Evolutionary conservation across 202 grass and related monocot genomes (phyloP), one percentile per base, ranked within the genome.

Genomic region (Cymbopogon flexuosus): DNA sequence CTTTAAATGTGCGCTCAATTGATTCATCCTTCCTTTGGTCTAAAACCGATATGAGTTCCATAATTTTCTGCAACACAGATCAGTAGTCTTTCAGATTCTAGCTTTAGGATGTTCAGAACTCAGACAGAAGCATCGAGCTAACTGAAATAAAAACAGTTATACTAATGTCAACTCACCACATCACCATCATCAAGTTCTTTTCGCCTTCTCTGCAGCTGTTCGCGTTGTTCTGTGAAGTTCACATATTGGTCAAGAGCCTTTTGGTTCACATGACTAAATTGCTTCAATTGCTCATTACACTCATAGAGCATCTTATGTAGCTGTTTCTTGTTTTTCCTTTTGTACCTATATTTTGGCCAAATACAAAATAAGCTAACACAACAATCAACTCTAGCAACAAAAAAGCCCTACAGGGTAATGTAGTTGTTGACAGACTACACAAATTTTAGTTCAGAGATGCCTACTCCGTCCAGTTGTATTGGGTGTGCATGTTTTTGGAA

Each of bases 1-100:
- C 94, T 87, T 97, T 97, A 84, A 97, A 97, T 74, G 91, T 97
- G 31, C 94, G 90, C 65, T 97, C 91, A 68, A 97, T 97, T 67
- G 90, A 97, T 80, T 97, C 94, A 81, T 97, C 91, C 81, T 97
- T 97, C 78, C 84, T 86, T 87, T 91, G 91, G 73, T 97, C 94
- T 84, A 97, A 84, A 61, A 91, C 84, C 31, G 86, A 78, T 87
- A 97, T 92, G 64, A 97, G 73, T 70, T 94, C 91, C 67, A 68
- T 90, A 42, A 94, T 97, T 94, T 33, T 97, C 94, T 97, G 78
- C 70, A 86, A 78, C 51, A 49, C 47, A n/a, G 51, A 68, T 36
- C 63, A 60, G 21, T 1, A 58, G 42, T 13, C 10, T 45, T 3
- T 45, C 10, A 12, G 11, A 45, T 13, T 45, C 42, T 11, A 13